Base-by-base conservation (phyloP, 176 grass and related monocot species). In the Cenchrus americanus region DNA sequence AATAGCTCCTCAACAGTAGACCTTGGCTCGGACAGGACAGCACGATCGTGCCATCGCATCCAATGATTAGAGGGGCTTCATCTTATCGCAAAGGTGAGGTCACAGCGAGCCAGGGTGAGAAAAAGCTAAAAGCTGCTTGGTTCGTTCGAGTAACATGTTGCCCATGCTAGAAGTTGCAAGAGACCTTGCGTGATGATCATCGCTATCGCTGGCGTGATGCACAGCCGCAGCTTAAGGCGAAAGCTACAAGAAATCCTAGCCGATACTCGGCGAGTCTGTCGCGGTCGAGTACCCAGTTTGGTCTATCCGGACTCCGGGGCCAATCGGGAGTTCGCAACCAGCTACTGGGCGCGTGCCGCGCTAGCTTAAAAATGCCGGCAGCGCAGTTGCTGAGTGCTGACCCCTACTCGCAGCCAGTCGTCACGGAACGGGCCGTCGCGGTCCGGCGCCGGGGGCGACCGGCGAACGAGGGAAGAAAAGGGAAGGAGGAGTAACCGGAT, bases 231-330 rank as follows among this genome's bases (percentile, higher is more conserved):
- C 37, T 8, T 8, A 27, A 41, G 71, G 26, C 37, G 26, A 57
- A 66, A 67, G 18, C 30, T 61, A 30, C 27, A 30, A 1, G 27
- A 30, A 30, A 30, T 30, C 27, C 27, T 30, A 30, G 27, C 27
- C 27, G 27, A 30, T 5, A 14, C 19, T 32, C 49, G 48, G 47
- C 27, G 42, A 57, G 50, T 15, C 19, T 62, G 62, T 53, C 42
- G 6, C 22, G 30, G 69, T 75, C 49, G 69, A 43, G 60, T 66
- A 15, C 21, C 24, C 55, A 11, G 76, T 27, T 84, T 60, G 76
- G 68, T 34, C 27, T 50, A 10, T 50, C 14, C 17, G 48, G 18
- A 72, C 8, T 19, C 62, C 62, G 17, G 37, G 26, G 42, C 47
- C 30, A 53, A 22, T 63, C 37, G 43, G n/a, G 19, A 49, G 14